Evolutionary conservation across 441 rosid species (phyloP), one percentile per base, ranked within the genome.

Genomic region (Flueggea neowawraea): DNA sequence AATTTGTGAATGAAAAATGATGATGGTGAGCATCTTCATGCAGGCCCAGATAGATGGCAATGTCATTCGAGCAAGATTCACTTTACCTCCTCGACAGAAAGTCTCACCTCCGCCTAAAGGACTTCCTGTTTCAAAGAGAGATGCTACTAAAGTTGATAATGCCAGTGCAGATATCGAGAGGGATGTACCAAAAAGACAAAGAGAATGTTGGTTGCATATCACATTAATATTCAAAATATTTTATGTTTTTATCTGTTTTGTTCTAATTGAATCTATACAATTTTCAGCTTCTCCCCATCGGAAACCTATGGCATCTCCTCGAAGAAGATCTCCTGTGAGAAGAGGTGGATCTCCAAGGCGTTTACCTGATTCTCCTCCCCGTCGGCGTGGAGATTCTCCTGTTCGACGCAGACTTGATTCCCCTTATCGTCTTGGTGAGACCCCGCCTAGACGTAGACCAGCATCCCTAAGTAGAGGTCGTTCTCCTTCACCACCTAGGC

Each of bases 1-100:
- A 11, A 51, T 11, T n/a, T 50, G 54, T 49, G 39, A 68, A 44
- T 52, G 52, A 14, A 36, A 45, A 64, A 4, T 72, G 31, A 69
- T 68, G 65, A 54, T 67, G 45, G n/a, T 6, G 48, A 31, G 33
- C 32, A 51, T 58, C 28, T 48, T 63, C 33, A 57, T 69, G 79
- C 82, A 91, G 99, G 99, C 82, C 45, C 99, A 95, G 67, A 91
- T 95, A 75, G 99, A 95, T 82, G 99, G 99, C 61, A 95, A 85
- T 76, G 76, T 85, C 67, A 92, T 95, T 63, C 85, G 82, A 64
- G 93, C 91, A 50, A 84, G 69, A 61, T 95, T 95, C 69, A 95
- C 98, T 7, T 75, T 89, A 58, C 83, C 97, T 39, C 89, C 80
- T 6, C 83, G 90, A 31, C 91, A 82, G 73, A 91, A 86, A 81